Evolutionary conservation across 1,284 basidiomycete genomes (phyloP).

Genomic region (Fomitopsis schrenkii): DNA sequence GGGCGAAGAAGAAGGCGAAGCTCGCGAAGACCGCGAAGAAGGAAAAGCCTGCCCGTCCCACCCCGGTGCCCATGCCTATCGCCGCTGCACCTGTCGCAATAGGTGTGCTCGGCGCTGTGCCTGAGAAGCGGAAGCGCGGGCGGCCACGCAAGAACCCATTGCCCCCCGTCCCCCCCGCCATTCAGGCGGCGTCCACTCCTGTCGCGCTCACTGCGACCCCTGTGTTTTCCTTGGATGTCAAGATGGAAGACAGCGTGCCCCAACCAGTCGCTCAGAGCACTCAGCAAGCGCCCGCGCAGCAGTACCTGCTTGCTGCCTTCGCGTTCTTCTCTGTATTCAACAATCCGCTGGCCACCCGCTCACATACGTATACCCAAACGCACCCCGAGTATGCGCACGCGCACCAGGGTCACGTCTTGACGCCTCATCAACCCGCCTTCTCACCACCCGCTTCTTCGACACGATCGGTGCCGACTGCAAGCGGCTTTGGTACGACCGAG

Average conservation of each 20-base stretch:
- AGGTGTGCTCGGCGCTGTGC: slow-evolving; percentile 31
- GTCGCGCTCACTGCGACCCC: slow-evolving; percentile 5
- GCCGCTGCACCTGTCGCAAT: slow-evolving; percentile 14
- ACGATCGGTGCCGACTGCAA: neutral
- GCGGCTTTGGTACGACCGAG: slow-evolving; percentile 43
- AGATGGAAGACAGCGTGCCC: slow-evolving; percentile 14
- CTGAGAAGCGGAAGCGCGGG: slow-evolving; percentile 80
- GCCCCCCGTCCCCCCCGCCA: slow-evolving; percentile 21
- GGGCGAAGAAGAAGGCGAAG: slow-evolving; percentile 57
- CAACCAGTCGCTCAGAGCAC: slow-evolving; percentile 14
- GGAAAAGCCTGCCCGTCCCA: slow-evolving; percentile 30
- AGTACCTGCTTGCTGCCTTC: slow-evolving; percentile 72
- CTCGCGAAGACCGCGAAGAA: slow-evolving; percentile 33
- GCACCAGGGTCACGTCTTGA: slow-evolving; percentile 31
- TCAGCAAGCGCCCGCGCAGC: slow-evolving; percentile 36
- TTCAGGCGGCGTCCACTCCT: slow-evolving; percentile 10
- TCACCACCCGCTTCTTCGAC: slow-evolving; percentile 8
- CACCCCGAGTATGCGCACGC: slow-evolving; percentile 25
- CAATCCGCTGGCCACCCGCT: slow-evolving; percentile 46
- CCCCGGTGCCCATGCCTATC: slow-evolving; percentile 25
- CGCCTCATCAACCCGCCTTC: slow-evolving; percentile 15
- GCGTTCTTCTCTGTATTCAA: slow-evolving; percentile 76
- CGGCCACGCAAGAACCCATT: slow-evolving; percentile 56
- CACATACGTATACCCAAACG: slow-evolving; percentile 24
- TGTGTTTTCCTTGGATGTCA: slow-evolving; percentile 15